These are phyloP conservation scores for Periconia digitata DNA, from an alignment of 2,329 filamentous ascomycete species.

Conservation along the genomic window DNA sequence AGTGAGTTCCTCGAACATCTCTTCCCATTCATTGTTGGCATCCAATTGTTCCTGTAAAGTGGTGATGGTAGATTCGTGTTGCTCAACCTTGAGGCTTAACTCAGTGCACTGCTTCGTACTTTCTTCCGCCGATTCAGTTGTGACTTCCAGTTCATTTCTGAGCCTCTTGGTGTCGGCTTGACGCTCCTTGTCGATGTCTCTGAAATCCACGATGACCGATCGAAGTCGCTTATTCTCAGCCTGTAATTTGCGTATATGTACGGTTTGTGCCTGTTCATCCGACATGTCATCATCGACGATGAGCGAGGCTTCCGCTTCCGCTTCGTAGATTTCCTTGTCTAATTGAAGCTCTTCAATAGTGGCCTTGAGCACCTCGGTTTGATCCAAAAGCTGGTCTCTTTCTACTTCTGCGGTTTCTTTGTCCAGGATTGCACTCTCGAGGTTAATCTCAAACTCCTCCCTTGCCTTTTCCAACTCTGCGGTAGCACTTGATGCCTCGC, in stretches of 20 bases:
- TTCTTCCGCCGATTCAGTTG: slow-evolving; percentile 34
- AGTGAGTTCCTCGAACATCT: slow-evolving; percentile 90
- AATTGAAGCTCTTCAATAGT: slow-evolving; percentile 83
- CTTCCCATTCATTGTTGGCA: slow-evolving; percentile 81
- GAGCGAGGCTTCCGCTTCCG: slow-evolving; percentile 68
- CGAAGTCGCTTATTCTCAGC: slow-evolving; percentile 83
- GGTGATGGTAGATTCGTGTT: slow-evolving; percentile 74
- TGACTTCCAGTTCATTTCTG: slow-evolving; percentile 36
- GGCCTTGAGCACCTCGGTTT: slow-evolving; percentile 76
- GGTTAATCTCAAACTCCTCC: slow-evolving; percentile 78
- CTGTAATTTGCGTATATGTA: slow-evolving; percentile 73
- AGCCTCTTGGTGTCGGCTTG: slow-evolving; percentile 61
- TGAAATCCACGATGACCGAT: slow-evolving; percentile 79
- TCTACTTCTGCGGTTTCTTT: slow-evolving; percentile 96
- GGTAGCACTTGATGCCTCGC: slow-evolving; percentile 74
- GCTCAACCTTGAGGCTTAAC: slow-evolving; percentile 71
- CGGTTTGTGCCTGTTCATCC: background rate
- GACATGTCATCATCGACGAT: background rate
- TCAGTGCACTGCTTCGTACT: slow-evolving; percentile 59
- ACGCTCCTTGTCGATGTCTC: slow-evolving; percentile 82
- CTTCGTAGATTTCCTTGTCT: slow-evolving; percentile 81
- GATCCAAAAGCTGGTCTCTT: slow-evolving; percentile 45
- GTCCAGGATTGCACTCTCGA: slow-evolving; percentile 87
- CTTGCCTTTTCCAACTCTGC: slow-evolving; percentile 71
- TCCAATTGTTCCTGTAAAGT: slow-evolving; percentile 91